Evolutionary conservation across 2,329 filamentous ascomycete species (phyloP).

Genomic region (Drechslera avenae): DNA sequence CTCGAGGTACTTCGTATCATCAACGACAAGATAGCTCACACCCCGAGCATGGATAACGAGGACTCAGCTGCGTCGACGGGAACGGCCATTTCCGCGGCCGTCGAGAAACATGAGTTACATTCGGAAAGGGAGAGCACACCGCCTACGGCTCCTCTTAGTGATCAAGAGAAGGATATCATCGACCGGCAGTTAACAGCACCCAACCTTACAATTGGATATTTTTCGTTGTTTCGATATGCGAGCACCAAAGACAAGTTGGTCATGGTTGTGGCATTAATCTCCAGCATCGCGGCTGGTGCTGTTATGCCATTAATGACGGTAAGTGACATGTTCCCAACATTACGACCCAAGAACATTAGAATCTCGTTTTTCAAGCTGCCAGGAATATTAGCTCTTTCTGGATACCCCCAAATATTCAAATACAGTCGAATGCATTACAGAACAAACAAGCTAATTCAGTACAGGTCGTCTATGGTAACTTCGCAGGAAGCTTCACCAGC

Average conservation of each 20-base stretch:
- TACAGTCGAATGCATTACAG: too few relatives aligned
- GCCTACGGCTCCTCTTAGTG: slow-evolving; percentile 33
- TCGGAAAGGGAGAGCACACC: slow-evolving; percentile 28
- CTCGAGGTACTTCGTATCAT: slow-evolving; percentile 2
- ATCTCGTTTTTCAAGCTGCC: too few relatives aligned
- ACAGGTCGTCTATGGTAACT: slow-evolving; percentile 48
- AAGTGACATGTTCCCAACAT: slow-evolving; percentile 6
- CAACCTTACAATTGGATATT: slow-evolving; percentile 51
- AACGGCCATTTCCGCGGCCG: slow-evolving; percentile 21
- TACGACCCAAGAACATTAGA: not conserved
- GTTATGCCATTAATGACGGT: slow-evolving; percentile 75
- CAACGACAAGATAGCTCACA: slow-evolving; percentile 15
- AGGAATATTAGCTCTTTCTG: too few relatives aligned
- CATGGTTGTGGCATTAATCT: slow-evolving; percentile 62
- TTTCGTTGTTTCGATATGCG: slow-evolving; percentile 55
- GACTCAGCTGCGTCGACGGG: slow-evolving; percentile 18
- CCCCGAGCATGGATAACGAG: slow-evolving; percentile 21
- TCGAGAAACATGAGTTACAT: slow-evolving; percentile 32
- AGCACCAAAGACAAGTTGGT: slow-evolving; percentile 49
- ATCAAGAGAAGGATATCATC: slow-evolving; percentile 44
- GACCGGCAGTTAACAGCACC: slow-evolving; percentile 51
- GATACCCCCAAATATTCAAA: not conserved
- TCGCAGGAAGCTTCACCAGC: slow-evolving; percentile 45
- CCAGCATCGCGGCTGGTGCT: slow-evolving; percentile 73
- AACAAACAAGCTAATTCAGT: not conserved